Conservation (phyloP, 2,329 filamentous ascomycete genomes). For the Leptographium radiaticola region DNA sequence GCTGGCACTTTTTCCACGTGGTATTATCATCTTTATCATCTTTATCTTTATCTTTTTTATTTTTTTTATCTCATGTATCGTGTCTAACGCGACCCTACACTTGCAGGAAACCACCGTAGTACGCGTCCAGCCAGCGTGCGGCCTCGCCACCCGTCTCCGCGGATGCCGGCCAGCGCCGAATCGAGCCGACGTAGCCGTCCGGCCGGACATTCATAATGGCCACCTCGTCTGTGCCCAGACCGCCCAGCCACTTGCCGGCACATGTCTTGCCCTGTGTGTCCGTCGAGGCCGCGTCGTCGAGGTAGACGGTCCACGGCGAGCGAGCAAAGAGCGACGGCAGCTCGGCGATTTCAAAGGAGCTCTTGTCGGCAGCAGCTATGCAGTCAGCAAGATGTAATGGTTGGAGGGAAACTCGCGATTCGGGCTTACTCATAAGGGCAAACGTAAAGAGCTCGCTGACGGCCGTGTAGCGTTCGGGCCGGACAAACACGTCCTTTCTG, state of each 20-base stretch:
- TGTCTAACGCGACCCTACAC: not conserved
- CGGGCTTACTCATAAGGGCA: constrained; percentile 46
- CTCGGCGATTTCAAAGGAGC: constrained; percentile 49
- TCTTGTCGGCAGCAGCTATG: constrained; percentile 43
- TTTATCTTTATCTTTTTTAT: not conserved
- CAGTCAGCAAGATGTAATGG: not conserved
- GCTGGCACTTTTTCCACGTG: no score
- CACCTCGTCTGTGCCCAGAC: constrained; percentile 39
- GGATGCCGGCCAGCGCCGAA: constrained; percentile 37
- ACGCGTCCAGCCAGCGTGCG: constrained; percentile 38
- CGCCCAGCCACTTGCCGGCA: constrained; percentile 57
- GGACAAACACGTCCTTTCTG: constrained; percentile 50
- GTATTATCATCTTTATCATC: no score
- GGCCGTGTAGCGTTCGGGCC: constrained; percentile 56
- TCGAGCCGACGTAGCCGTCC: constrained; percentile 58
- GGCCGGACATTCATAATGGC: constrained; percentile 56
- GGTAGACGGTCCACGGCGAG: constrained; percentile 58
- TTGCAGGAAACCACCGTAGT: constrained; percentile 40
- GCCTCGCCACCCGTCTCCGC: constrained; percentile 34
- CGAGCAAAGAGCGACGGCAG: constrained; percentile 47
- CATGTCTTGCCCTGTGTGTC: constrained; percentile 38
- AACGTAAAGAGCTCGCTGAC: constrained; percentile 59
- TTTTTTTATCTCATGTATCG: not conserved
- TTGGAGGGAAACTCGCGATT: not conserved
- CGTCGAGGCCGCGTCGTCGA: constrained; percentile 48